Conservation (phyloP, 1,139 yeast species). For the Diutina scorzettiae region DNA sequence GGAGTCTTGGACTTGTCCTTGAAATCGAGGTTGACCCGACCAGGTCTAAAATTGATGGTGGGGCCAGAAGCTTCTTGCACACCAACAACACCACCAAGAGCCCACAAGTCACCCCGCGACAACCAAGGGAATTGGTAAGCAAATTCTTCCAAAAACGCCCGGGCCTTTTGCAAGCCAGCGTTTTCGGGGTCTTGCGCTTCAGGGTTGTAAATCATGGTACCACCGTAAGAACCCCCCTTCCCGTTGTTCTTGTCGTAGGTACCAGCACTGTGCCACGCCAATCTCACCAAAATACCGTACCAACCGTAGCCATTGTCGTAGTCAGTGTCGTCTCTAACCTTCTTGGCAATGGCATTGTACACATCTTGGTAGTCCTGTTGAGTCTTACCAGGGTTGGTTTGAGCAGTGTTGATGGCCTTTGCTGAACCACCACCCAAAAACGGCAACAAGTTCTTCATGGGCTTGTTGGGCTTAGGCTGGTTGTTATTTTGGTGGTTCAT, state of each 20-base stretch:
- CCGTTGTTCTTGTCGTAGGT: constrained; percentile 47
- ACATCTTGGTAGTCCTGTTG: constrained; percentile 56
- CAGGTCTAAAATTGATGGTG: constrained; percentile 77
- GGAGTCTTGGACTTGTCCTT: constrained; percentile 30
- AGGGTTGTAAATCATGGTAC: constrained; percentile 64
- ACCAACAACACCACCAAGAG: constrained; percentile 77
- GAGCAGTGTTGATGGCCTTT: not conserved
- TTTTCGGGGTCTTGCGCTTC: constrained; percentile 66
- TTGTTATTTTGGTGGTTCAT: not conserved
- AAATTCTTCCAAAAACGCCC: constrained; percentile 54
- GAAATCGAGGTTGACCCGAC: constrained; percentile 44
- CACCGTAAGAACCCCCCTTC: constrained; percentile 73
- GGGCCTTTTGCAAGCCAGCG: constrained; percentile 57
- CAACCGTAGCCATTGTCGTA: constrained; percentile 57
- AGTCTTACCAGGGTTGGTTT: not conserved
- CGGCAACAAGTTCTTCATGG: constrained; percentile 4
- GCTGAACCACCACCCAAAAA: constrained; percentile 1
- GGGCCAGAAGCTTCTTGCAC: constrained; percentile 86
- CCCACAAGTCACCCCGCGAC: constrained; percentile 80
- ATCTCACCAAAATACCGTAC: constrained; percentile 53
- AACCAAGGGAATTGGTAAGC: constrained; percentile 59
- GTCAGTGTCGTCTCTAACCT: constrained; percentile 66
- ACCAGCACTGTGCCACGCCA: constrained; percentile 72
- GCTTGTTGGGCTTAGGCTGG: not conserved
- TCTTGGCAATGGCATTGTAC: constrained; percentile 68